Evolutionary conservation across 331 rosid species (phyloP).

Genomic region (Dryas integrifolia): DNA sequence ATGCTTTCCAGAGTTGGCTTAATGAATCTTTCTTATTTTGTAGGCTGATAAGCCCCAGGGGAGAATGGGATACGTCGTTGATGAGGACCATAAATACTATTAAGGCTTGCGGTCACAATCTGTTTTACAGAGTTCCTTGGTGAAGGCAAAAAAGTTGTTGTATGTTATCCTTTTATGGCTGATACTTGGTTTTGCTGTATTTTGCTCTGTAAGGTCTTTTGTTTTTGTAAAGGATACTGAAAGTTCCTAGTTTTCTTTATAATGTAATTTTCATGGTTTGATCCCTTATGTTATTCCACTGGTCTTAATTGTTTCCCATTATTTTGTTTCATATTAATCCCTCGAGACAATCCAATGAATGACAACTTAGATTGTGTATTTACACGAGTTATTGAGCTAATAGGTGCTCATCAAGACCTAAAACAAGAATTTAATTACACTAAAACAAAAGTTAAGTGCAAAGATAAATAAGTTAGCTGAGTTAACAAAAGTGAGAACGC

Average conservation of each 20-base stretch:
- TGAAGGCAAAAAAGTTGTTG: neutral
- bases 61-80: conserved; percentile 30
- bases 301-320: no score
- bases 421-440: no score
- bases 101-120: conserved; percentile 1
- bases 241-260: neutral
- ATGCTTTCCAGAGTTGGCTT: conserved; percentile 1
- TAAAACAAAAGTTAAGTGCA: no score
- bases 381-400: no score
- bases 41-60: conserved; percentile 66
- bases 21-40: conserved; percentile 16
- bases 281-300: no score
- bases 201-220: neutral
- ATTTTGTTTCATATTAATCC: no score
- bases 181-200: neutral
- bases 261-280: conserved; percentile 22
- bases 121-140: neutral
- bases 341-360: no score
- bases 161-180: neutral
- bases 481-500: neutral
- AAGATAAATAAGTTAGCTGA: neutral
- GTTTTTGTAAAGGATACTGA: neutral
- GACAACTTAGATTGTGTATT: no score
- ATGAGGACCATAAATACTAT: conserved; percentile 37
- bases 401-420: no score